Evolutionary conservation across 1,139 yeast genomes (phyloP).

Genomic region (Protomyces arabidopsidicola): DNA sequence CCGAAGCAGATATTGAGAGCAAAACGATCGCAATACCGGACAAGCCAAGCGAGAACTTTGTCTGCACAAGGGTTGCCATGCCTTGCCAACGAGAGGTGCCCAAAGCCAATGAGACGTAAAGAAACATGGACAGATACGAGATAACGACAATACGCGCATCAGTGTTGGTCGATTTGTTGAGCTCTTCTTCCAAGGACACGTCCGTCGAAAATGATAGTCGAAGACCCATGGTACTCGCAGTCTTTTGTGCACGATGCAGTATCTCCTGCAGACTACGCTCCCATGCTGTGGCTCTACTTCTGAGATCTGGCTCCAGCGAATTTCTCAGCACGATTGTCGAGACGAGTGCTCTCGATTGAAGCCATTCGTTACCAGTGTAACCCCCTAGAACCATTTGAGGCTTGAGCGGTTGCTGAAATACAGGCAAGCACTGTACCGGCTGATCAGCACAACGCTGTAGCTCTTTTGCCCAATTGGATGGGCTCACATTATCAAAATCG

Average conservation of each 20-base stretch:
- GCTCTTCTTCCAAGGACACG: constrained; percentile 73
- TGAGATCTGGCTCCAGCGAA: constrained; percentile 45
- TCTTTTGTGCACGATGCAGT: constrained; percentile 46
- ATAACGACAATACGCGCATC: constrained; percentile 65
- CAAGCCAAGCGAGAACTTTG: constrained; percentile 71
- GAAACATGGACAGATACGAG: constrained; percentile 83
- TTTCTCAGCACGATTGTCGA: constrained; percentile 61
- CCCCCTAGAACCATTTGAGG: constrained; percentile 59
- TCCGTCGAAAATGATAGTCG: constrained; percentile 75
- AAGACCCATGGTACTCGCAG: constrained; percentile 48
- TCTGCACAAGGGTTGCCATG: constrained; percentile 46
- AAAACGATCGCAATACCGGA: constrained; percentile 77
- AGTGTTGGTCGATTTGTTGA: constrained; percentile 73
- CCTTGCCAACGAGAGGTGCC: constrained; percentile 44
- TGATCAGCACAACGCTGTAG: constrained; percentile 61
- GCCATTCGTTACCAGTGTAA: constrained; percentile 47
- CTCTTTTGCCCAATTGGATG: constrained; percentile 51
- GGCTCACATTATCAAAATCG: constrained; percentile 50
- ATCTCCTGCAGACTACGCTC: constrained; percentile 59
- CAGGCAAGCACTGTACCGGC: constrained; percentile 86
- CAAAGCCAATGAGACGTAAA: constrained; percentile 78
- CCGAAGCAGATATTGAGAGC: constrained; percentile 71
- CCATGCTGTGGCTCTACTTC: constrained; percentile 54
- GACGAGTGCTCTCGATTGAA: constrained; percentile 65
- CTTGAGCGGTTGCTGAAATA: constrained; percentile 84